Evolutionary conservation across 768 basidiomycete genomes (phyloP), one percentile per base, ranked within the genome.

Genomic region (Lyophyllum decastes): DNA sequence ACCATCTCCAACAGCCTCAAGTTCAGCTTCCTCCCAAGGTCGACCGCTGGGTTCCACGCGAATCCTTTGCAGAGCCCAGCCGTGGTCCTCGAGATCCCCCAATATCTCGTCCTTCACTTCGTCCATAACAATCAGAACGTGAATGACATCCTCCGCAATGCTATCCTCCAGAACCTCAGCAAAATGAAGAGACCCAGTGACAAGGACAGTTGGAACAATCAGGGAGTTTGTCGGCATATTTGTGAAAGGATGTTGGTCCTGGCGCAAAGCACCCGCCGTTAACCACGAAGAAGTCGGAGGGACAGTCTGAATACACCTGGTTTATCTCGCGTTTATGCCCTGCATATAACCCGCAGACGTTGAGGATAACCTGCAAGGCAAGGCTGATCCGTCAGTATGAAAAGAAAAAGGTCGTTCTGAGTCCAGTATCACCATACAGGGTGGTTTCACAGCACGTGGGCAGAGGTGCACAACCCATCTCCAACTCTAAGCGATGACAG

Each of bases 31-130:
- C 62, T 87, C 86, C 90, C 92, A 91, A 54, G 75, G 68, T 22
- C 85, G 76, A 49, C 89, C 90, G 47, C 70, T 72, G 21, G 72
- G 76, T 66, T 92, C 85, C 40, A 69, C 75, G 47, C 87, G 78
- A 45, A 90, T 79, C 52, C 69, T 75, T 69, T 90, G 90, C 58
- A 94, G 69, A 21, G 83, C 87, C 90, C 91, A 94, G 4, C 81
- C 83, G 52, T 69, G 71, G 27, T 85, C 80, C 43, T 81, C 72
- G 16, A 87, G 72, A 62, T 83, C 81, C 10, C 83, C 85, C 2
- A 89, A 75, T 16, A 86, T 70, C 38, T 86, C 86, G 17, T 70
- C 62, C 62, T 73, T 80, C 56, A 88, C 77, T 21, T 82, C 81
- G 21, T 82, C 79, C 24, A 74, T 63, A 12, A 68, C 64, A 35